A percentile compares a stretch with the other conserved stretches of the same genome.
phyloP scores from a whole-genome alignment of 768 basidiomycete genomes.

The Suillus subalutaceus region DNA sequence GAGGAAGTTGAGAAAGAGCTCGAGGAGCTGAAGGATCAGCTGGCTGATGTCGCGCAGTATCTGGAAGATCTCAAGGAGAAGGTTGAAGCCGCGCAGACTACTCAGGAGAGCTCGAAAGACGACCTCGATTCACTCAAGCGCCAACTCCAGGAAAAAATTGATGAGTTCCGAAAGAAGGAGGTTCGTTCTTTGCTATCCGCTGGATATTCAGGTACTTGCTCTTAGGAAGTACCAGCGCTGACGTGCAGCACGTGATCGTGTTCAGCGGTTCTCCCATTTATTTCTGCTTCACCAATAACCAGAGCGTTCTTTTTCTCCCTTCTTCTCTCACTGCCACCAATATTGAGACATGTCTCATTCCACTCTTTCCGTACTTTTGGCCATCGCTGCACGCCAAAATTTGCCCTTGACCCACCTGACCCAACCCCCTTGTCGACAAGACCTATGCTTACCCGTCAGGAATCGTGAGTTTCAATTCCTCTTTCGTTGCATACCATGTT shows the following conservation, averaged over 20 bases:
- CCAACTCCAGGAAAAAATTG: conserved; percentile 78
- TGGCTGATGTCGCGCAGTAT: conserved; percentile 59
- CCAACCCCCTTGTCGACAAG: too few species aligned
- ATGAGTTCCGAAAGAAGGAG: conserved; percentile 82
- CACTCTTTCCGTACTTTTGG: too few species aligned
- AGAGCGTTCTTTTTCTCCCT: too few species aligned
- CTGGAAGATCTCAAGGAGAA: conserved; percentile 62
- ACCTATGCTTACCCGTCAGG: conserved; percentile 33
- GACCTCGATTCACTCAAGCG: conserved; percentile 49
- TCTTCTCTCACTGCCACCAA: too few species aligned
- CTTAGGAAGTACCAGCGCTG: too few species aligned
- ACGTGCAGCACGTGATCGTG: too few species aligned
- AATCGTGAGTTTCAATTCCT: conserved; percentile 35
- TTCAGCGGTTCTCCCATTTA: too few species aligned
- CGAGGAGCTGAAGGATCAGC: conserved; percentile 57
- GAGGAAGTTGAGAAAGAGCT: conserved; percentile 71
- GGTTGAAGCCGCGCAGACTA: conserved; percentile 77
- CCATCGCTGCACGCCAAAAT: too few species aligned
- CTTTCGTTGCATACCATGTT: neutral
- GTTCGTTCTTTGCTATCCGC: conserved; percentile 43
- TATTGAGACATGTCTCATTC: too few species aligned
- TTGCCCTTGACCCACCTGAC: too few species aligned
- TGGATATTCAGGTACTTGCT: neutral
- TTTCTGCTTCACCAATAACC: too few species aligned
- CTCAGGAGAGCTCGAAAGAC: conserved; percentile 66